A percentile compares a stretch with the other conserved stretches of the same genome.
Conservation (phyloP, 352 stramenopile genomes). For the Phytophthora hybrid region DNA sequence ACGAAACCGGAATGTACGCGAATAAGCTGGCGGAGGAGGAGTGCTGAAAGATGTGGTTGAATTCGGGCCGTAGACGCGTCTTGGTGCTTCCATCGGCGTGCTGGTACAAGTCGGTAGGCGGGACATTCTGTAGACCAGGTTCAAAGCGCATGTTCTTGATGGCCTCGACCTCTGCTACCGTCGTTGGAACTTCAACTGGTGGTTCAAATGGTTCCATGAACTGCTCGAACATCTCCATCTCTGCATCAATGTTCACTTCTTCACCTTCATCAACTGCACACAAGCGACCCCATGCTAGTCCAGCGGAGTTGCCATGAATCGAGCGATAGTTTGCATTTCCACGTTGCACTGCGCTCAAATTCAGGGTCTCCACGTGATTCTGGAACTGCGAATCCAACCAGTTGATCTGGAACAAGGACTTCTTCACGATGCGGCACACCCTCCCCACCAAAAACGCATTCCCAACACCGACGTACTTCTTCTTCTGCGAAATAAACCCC, state of each 20-base stretch:
- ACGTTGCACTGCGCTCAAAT: background rate
- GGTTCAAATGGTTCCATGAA: conserved; percentile 7
- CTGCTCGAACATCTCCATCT: background rate
- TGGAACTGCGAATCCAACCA: conserved; percentile 21
- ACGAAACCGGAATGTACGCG: conserved; percentile 32
- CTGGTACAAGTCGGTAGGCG: conserved; percentile 5
- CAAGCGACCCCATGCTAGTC: background rate
- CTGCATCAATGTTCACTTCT: background rate
- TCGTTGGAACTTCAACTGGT: background rate
- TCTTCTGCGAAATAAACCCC: too few species aligned
- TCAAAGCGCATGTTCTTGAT: conserved; percentile 18
- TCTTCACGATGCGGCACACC: background rate
- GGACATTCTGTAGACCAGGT: background rate
- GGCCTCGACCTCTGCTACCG: background rate
- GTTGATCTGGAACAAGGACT: conserved; percentile 5
- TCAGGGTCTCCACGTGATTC: conserved; percentile 1
- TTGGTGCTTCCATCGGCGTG: conserved; percentile 16
- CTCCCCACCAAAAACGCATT: too few species aligned
- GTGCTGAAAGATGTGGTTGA: conserved; percentile 26
- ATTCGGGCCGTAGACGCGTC: conserved; percentile 10
- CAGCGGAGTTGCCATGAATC: background rate
- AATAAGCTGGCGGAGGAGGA: conserved; percentile 33
- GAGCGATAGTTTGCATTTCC: conserved; percentile 11
- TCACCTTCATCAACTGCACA: conserved; percentile 15
- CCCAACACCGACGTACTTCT: too few species aligned